Percentiles rank a stretch among this genome's conserved stretches.
Evolutionary conservation across 2,329 filamentous ascomycete species (phyloP).

Genomic region (Akanthomyces uredinophilus): DNA sequence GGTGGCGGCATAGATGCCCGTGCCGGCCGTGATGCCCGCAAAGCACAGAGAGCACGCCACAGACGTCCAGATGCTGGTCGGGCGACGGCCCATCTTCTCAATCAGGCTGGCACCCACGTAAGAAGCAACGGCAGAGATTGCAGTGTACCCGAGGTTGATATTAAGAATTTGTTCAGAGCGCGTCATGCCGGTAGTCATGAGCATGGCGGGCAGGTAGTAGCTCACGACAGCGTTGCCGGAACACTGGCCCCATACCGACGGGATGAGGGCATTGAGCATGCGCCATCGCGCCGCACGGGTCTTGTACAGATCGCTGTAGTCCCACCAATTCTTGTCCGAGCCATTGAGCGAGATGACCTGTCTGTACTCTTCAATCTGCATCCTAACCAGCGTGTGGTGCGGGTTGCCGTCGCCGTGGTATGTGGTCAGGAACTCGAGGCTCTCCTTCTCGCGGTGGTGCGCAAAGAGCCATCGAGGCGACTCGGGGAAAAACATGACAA

Average conservation of each 20-base stretch:
- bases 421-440: conserved; percentile 29
- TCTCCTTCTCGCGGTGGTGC: conserved; percentile 32
- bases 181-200: conserved; percentile 45
- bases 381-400: conserved; percentile 33
- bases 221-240: conserved; percentile 36
- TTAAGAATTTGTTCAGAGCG: conserved; percentile 35
- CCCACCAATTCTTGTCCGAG: conserved; percentile 37
- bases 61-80: conserved; percentile 43
- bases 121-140: conserved; percentile 44
- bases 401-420: conserved; percentile 36
- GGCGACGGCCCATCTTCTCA: conserved; percentile 46
- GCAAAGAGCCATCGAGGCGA: conserved; percentile 39
- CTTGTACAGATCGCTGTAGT: conserved; percentile 35
- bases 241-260: conserved; percentile 39
- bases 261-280: conserved; percentile 4
- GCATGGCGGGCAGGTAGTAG: conserved; percentile 46
- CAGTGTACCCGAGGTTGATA: conserved; percentile 44
- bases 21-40: conserved; percentile 36
- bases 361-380: conserved; percentile 34
- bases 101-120: conserved; percentile 43
- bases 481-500: conserved; percentile 33
- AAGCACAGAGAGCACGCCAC: conserved; percentile 41
- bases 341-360: conserved; percentile 27
- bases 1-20: conserved; percentile 33
- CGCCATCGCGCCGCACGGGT: conserved; percentile 14